Evolutionary conservation across 352 stramenopile genomes (phyloP), one percentile per base, ranked within the genome.

Genomic region (Thalassiosira livingstoniorum): DNA sequence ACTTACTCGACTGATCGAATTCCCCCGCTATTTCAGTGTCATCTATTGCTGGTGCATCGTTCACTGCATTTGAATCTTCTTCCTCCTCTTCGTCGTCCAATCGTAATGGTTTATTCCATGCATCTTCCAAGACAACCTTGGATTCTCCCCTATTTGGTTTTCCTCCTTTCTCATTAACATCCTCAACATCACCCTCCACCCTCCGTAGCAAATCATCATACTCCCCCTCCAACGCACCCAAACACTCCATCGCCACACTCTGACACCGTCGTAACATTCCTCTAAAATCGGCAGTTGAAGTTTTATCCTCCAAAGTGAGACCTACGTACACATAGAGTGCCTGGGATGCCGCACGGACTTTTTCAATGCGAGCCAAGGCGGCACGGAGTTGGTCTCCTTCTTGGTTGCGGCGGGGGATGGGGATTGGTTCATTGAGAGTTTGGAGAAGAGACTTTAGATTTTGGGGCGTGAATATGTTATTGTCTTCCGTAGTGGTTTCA

Each of bases 41-140:
- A n/a, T 37, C 29, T 7, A 31, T 21, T 21, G 13, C 37, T 27
- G 21, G n/a, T n/a, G 13, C 45, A 63, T 27, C 23, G 21, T 51
- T 23, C 15, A 29, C 55, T 25, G 57, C 35, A 11, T 45, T 35
- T 7, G 23, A 23, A 2, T 47, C 61, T 13, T 31, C 13, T 0
- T 79, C 43, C 53, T 68, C 51, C 4, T 79, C 43, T 25, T 81
- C 55, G n/a, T 75, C 75, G 5, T 64, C 37, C 25, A 85, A 69
- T 61, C 86, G 73, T 61, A 92, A 53, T 15, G 78, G 34, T 65
- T 89, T 90, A 27, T 76, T 92, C 82, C 84, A 91, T n/a, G 82
- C 78, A 87, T 91, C 85, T 82, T 90, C 71, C 7, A 89, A 62
- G 25, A 75, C 35, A 47, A 89, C 65, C 7, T 71, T 71, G n/a